A percentile compares a stretch with the other conserved stretches of the same genome.
phyloP scores from a whole-genome alignment of 106 monocot genomes.

The Triglochin maritima region DNA sequence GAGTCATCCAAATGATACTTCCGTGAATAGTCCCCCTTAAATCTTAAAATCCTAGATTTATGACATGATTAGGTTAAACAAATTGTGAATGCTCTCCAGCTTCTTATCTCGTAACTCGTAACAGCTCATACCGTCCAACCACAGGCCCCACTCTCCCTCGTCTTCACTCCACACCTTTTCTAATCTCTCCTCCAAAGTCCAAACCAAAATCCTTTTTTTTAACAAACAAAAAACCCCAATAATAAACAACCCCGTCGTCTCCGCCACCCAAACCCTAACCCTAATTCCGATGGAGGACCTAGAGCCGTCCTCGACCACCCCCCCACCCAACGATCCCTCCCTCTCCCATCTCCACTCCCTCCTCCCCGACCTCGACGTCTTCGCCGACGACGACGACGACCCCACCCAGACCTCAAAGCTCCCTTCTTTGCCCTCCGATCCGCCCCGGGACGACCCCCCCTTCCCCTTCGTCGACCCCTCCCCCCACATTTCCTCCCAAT shows the following conservation, averaged over 20 bases:
- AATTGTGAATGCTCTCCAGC: too few relatives aligned
- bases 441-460: background rate
- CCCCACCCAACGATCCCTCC: background rate
- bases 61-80: too few relatives aligned
- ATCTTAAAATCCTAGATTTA: too few relatives aligned
- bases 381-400: constrained; percentile 17
- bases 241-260: background rate
- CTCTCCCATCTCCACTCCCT: background rate
- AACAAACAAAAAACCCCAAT: too few relatives aligned
- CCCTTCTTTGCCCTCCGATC: background rate
- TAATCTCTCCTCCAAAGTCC: too few relatives aligned
- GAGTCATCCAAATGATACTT: too few relatives aligned
- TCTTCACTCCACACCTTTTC: too few relatives aligned
- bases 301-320: background rate
- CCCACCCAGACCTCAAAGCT: background rate
- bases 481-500: constrained; percentile 23
- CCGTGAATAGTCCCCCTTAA: too few relatives aligned
- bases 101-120: too few relatives aligned
- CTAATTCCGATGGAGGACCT: background rate
- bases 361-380: constrained; percentile 6
- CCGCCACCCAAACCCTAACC: constrained; percentile 1
- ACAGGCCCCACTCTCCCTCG: too few relatives aligned
- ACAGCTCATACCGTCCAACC: too few relatives aligned
- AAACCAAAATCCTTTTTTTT: too few relatives aligned
- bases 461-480: constrained; percentile 15